Evolutionary conservation across 805 yeast species (phyloP).

Genomic region (Kazachstania taianensis): DNA sequence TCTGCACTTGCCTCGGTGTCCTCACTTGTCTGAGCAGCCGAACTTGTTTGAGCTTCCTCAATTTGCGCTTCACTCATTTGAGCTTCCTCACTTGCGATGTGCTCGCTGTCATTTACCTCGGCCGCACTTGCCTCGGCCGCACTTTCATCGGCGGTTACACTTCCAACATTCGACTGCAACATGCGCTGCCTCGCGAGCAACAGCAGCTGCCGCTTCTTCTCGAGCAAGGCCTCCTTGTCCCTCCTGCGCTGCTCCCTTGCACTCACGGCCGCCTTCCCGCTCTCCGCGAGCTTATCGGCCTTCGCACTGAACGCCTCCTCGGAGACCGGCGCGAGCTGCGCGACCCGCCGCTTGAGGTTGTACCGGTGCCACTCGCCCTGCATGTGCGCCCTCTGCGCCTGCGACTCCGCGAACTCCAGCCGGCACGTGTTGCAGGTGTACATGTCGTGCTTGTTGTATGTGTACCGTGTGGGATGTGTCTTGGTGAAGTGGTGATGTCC

Average conservation of each 20-base stretch:
- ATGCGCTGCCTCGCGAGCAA: slow-evolving; percentile 34
- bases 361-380: slow-evolving; percentile 97
- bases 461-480: no score
- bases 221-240: slow-evolving; percentile 34
- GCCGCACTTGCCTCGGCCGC: slow-evolving; percentile 23
- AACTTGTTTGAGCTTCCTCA: background rate
- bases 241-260: slow-evolving; percentile 35
- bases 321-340: slow-evolving; percentile 66
- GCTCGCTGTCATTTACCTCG: slow-evolving; percentile 3
- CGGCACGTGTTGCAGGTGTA: slow-evolving; percentile 85
- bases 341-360: slow-evolving; percentile 89
- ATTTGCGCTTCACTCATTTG: slow-evolving; percentile 5
- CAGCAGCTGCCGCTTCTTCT: slow-evolving; percentile 33
- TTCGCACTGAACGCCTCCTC: slow-evolving; percentile 63
- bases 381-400: slow-evolving; percentile 84
- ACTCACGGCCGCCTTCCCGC: slow-evolving; percentile 27
- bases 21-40: slow-evolving; percentile 4
- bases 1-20: slow-evolving; percentile 29
- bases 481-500: no score
- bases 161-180: slow-evolving; percentile 27
- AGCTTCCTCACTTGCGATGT: slow-evolving; percentile 1
- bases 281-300: slow-evolving; percentile 30
- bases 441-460: no score
- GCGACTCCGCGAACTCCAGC: slow-evolving; percentile 63
- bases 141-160: slow-evolving; percentile 16